Conservation (phyloP, 768 basidiomycete genomes). For the Mycena metata region DNA sequence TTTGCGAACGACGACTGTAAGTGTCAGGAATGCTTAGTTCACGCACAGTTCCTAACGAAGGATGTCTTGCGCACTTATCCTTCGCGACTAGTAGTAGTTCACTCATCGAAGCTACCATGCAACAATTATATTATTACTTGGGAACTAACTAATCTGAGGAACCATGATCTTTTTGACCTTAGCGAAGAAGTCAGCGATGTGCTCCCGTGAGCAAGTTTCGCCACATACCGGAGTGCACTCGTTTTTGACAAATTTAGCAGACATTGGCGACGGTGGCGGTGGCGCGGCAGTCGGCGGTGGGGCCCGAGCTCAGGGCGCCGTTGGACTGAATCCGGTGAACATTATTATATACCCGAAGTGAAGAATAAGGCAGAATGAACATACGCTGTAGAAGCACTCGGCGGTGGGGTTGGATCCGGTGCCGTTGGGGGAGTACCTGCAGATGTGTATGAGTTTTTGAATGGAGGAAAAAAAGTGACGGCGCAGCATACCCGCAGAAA, state of each 20-base stretch:
- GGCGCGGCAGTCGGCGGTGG: not conserved
- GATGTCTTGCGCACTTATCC: too few relatives aligned
- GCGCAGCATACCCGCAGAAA: constrained; percentile 23
- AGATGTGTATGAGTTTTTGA: not conserved
- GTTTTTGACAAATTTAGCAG: not conserved
- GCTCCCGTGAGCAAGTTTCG: too few relatives aligned
- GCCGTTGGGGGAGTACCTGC: constrained; percentile 9
- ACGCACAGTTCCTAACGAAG: too few relatives aligned
- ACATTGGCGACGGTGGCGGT: not conserved
- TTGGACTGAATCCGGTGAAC: not conserved
- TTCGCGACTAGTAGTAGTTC: too few relatives aligned
- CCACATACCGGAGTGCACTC: too few relatives aligned
- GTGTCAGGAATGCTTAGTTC: too few relatives aligned
- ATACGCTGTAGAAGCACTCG: constrained; percentile 10
- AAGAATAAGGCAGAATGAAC: not conserved
- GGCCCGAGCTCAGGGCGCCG: not conserved
- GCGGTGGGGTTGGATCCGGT: not conserved
- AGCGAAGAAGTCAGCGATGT: too few relatives aligned
- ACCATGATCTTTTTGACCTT: too few relatives aligned
- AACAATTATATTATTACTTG: too few relatives aligned
- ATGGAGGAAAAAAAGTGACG: not conserved
- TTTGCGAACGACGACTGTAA: too few relatives aligned
- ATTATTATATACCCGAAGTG: not conserved
- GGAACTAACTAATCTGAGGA: too few relatives aligned
- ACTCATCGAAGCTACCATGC: too few relatives aligned